phyloP scores from a whole-genome alignment of 2,329 filamentous ascomycete genomes.

The Nakataea oryzae region DNA sequence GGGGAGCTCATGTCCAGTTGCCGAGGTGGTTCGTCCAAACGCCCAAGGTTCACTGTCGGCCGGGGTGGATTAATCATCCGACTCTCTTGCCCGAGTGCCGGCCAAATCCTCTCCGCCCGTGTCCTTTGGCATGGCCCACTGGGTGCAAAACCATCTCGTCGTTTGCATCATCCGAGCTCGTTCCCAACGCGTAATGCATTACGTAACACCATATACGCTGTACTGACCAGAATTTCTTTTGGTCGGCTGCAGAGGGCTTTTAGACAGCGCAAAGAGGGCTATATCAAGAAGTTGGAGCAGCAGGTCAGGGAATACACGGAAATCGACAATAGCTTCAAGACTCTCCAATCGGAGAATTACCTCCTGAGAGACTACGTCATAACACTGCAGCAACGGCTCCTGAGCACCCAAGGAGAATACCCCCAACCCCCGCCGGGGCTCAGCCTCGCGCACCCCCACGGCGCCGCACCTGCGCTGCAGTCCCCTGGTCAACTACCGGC shows the following conservation, averaged over 20 bases:
- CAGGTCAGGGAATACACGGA: slow-evolving; percentile 74
- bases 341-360: slow-evolving; percentile 82
- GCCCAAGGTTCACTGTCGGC: neutral
- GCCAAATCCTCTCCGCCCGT: neutral
- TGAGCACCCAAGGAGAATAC: slow-evolving; percentile 74
- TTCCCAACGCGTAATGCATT: neutral
- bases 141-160: neutral
- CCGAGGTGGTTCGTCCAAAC: neutral
- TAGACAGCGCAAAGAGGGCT: slow-evolving; percentile 92
- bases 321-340: slow-evolving; percentile 68
- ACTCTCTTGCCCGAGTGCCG: neutral
- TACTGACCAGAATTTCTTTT: neutral
- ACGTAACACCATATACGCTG: neutral
- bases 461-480: slow-evolving; percentile 1
- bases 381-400: slow-evolving; percentile 73
- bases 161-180: neutral
- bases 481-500: neutral
- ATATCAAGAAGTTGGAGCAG: slow-evolving; percentile 95
- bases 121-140: neutral
- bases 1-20: neutral
- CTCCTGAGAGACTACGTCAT: slow-evolving; percentile 87
- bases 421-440: slow-evolving; percentile 76
- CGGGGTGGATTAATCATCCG: neutral
- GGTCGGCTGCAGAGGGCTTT: slow-evolving; percentile 65
- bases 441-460: slow-evolving; percentile 48